phyloP scores from a whole-genome alignment of 2,329 filamentous ascomycete species.

The Penicillium digitatum region DNA sequence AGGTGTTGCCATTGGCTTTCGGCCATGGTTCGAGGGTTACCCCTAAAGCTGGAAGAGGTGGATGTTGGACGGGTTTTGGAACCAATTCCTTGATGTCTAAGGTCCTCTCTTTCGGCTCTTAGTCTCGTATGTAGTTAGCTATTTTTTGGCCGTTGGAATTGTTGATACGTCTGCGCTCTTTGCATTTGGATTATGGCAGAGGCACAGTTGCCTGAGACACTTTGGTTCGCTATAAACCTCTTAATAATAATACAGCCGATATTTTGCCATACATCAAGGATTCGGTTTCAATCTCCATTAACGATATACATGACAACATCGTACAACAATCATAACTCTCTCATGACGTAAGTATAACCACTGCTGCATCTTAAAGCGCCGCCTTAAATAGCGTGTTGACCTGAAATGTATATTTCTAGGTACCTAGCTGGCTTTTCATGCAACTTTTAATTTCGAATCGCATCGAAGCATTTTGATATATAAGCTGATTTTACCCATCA shows the following conservation, averaged over 20 bases:
- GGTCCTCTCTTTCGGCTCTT: neutral
- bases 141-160: neutral
- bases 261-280: neutral
- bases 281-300: no score
- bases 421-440: neutral
- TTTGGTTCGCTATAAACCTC: neutral
- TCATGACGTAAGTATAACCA: neutral
- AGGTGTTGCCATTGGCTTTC: conserved; percentile 29
- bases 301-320: no score
- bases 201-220: neutral
- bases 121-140: neutral
- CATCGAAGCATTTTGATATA: neutral
- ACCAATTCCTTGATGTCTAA: neutral
- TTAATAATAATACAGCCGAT: no score
- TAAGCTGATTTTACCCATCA: neutral
- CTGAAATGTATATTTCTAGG: neutral
- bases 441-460: neutral
- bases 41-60: neutral
- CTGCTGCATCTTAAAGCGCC: neutral
- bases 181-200: neutral
- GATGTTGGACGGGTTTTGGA: conserved; percentile 10
- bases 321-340: neutral
- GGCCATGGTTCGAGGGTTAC: conserved; percentile 5
- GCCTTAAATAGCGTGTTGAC: neutral
- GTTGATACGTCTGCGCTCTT: neutral